Evolutionary conservation across 1,284 basidiomycete genomes (phyloP).

Genomic region (Trametes versicolor): DNA sequence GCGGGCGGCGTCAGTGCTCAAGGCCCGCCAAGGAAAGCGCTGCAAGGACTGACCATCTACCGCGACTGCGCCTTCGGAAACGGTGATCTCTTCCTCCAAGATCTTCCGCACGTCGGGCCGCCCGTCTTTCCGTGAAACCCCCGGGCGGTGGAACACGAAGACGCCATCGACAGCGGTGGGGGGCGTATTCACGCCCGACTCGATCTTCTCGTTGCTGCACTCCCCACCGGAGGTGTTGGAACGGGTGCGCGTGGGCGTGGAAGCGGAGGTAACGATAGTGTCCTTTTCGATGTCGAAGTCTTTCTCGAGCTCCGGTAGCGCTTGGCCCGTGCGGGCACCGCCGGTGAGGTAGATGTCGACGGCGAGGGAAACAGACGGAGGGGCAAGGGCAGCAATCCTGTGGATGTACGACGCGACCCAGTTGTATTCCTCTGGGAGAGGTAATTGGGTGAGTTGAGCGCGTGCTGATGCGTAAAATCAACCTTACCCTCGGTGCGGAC

Average conservation of each 20-base stretch:
- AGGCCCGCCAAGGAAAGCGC: not conserved
- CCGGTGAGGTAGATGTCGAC: slow-evolving; percentile 36
- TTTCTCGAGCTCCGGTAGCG: slow-evolving; percentile 23
- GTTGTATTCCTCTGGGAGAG: slow-evolving; percentile 32
- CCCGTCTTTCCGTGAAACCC: slow-evolving; percentile 19
- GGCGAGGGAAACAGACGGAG: slow-evolving; percentile 26
- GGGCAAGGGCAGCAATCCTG: slow-evolving; percentile 27
- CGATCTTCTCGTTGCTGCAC: slow-evolving; percentile 6
- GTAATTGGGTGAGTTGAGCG: not conserved
- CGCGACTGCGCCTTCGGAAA: slow-evolving; percentile 34
- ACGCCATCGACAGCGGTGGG: slow-evolving; percentile 1
- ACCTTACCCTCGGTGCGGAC: slow-evolving; percentile 49
- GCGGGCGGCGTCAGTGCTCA: not conserved
- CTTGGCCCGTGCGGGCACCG: slow-evolving; percentile 8
- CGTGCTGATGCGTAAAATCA: too few relatives aligned
- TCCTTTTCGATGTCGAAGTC: slow-evolving; percentile 22
- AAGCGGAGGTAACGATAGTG: not conserved
- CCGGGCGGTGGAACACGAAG: not conserved
- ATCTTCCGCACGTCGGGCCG: slow-evolving; percentile 34
- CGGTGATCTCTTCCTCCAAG: slow-evolving; percentile 34
- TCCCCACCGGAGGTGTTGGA: slow-evolving; percentile 5
- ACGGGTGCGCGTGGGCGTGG: not conserved
- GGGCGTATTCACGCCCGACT: not conserved
- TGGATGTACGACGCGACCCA: slow-evolving; percentile 36
- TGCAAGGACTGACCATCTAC: slow-evolving; percentile 35